Conservation (phyloP, 345 rosid species). For the Lenwebbia sp. region DNA sequence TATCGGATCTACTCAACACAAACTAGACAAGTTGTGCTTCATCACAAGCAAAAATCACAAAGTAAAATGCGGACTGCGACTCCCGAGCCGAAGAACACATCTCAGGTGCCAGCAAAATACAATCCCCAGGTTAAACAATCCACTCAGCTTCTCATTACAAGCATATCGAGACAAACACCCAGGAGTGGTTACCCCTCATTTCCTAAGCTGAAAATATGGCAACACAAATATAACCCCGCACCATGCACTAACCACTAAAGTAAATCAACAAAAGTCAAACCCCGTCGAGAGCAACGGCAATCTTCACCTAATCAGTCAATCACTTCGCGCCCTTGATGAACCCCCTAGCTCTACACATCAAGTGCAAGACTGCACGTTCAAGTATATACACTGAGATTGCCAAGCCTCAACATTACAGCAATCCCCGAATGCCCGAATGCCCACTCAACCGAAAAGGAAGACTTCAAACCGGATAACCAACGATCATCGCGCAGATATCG, state of each 20-base stretch:
- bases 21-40: background rate
- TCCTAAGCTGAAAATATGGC: background rate
- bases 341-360: background rate
- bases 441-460: no score
- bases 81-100: background rate
- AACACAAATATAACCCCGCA: background rate
- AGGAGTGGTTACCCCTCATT: background rate
- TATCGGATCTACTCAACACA: background rate
- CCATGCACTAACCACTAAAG: background rate
- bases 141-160: background rate
- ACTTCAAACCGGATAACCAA: background rate
- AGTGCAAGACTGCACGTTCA: background rate
- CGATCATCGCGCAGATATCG: background rate
- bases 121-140: background rate
- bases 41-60: background rate
- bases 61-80: background rate
- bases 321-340: background rate
- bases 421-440: background rate
- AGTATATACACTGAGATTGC: background rate
- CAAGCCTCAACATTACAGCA: background rate
- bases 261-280: background rate
- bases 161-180: background rate
- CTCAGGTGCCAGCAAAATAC: background rate
- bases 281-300: background rate
- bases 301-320: background rate